Evolutionary conservation across 805 yeast genomes (phyloP).

Genomic region (Saccharomycopsis sp.): DNA sequence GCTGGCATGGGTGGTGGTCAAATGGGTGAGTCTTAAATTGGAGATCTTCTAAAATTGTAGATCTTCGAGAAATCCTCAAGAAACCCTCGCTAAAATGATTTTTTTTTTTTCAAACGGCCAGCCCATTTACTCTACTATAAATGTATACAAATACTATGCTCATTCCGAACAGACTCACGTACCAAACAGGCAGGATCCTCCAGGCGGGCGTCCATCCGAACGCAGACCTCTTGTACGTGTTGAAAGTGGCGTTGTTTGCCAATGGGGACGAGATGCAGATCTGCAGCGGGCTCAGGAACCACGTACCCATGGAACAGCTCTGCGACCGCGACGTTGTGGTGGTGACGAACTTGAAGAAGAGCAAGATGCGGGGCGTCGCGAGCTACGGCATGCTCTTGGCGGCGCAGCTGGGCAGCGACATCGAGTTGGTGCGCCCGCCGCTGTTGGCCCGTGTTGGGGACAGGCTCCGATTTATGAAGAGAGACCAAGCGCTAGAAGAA

Average conservation of each 20-base stretch:
- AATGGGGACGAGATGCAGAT: slow-evolving; percentile 31
- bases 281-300: slow-evolving; percentile 50
- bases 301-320: slow-evolving; percentile 33
- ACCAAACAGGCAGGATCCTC: slow-evolving; percentile 41
- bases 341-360: slow-evolving; percentile 48
- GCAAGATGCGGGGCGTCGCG: slow-evolving; percentile 51
- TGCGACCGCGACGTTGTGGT: slow-evolving; percentile 38
- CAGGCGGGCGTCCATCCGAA: slow-evolving; percentile 41
- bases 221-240: slow-evolving; percentile 53
- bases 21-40: too few species aligned
- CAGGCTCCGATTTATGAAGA: too few species aligned
- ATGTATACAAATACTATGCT: not conserved
- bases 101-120: not conserved
- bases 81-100: not conserved
- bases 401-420: slow-evolving; percentile 32
- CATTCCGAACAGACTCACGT: slow-evolving; percentile 21
- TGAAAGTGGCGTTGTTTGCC: slow-evolving; percentile 33
- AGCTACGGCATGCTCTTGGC: slow-evolving; percentile 64
- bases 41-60: not conserved
- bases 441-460: too few species aligned
- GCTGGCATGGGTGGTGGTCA: too few species aligned
- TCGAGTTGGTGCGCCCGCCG: slow-evolving; percentile 44
- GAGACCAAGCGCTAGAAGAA: too few species aligned
- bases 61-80: not conserved
- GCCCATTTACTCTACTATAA: too few species aligned